Conservation (phyloP, 768 basidiomycete species). For the Lentinula raphanica region DNA sequence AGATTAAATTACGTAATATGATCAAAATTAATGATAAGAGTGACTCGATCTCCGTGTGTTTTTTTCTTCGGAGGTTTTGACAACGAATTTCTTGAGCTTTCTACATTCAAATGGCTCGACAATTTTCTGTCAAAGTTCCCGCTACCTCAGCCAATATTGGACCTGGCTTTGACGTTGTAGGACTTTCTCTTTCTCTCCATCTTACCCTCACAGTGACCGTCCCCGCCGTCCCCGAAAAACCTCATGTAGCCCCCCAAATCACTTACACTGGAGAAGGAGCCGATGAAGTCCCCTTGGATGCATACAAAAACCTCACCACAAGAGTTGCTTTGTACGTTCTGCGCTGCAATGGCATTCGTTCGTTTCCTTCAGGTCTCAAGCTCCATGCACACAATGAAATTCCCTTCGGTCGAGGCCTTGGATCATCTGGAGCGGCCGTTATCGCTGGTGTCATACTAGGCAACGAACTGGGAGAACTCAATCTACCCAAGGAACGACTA, state of each 20-base stretch:
- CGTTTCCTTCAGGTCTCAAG: constrained; percentile 71
- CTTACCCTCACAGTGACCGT: constrained; percentile 66
- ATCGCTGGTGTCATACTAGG: constrained; percentile 93
- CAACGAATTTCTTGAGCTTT: not conserved
- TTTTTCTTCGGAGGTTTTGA: no score
- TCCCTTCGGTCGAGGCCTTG: constrained; percentile 95
- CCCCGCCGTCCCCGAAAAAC: constrained; percentile 20
- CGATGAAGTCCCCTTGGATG: constrained; percentile 83
- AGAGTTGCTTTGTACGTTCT: constrained; percentile 96
- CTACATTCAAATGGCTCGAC: constrained; percentile 1
- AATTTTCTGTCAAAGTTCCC: constrained; percentile 77
- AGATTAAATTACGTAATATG: no score
- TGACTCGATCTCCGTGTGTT: no score
- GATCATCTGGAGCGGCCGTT: constrained; percentile 98
- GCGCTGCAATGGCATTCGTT: constrained; percentile 73
- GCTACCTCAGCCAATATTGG: constrained; percentile 99
- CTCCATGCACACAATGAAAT: constrained; percentile 89
- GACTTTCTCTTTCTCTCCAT: constrained; percentile 88
- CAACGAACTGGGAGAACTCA: constrained; percentile 71
- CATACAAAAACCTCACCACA: constrained; percentile 95
- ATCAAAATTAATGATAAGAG: no score
- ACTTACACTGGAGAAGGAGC: constrained; percentile 87
- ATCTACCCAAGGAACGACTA: constrained; percentile 63
- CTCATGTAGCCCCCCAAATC: constrained; percentile 54
- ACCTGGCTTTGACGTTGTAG: constrained; percentile 98